Conservation (phyloP, 768 basidiomycete species). For the Psilocybe cubensis region DNA sequence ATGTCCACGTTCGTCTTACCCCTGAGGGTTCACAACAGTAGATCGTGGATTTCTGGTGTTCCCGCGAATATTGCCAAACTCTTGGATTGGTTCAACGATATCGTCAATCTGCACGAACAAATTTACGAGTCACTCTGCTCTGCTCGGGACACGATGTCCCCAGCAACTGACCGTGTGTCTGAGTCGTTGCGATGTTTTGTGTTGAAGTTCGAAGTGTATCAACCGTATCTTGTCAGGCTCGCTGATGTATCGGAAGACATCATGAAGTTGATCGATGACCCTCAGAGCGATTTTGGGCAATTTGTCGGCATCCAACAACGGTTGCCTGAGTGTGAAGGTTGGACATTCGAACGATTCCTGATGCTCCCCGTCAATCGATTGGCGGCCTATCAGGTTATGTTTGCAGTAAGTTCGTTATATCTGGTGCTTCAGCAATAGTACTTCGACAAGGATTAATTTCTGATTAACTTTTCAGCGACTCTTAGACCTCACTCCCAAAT, state of each 20-base stretch:
- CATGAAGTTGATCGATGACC: conserved; percentile 49
- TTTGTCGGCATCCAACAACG: conserved; percentile 75
- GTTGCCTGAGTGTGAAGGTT: conserved; percentile 55
- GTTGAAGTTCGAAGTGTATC: conserved; percentile 76
- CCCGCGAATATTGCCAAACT: conserved; percentile 70
- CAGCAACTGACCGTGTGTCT: conserved; percentile 50
- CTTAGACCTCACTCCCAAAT: conserved; percentile 66
- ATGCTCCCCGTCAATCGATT: conserved; percentile 78
- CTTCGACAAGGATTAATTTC: neutral
- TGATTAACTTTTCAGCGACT: conserved; percentile 56
- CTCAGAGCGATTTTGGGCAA: conserved; percentile 79
- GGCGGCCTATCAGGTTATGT: conserved; percentile 69
- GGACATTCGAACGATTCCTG: conserved; percentile 70
- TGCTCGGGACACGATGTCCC: conserved; percentile 27
- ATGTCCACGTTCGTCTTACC: conserved; percentile 78
- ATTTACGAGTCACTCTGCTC: conserved; percentile 52
- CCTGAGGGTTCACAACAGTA: conserved; percentile 70
- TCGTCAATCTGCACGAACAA: conserved; percentile 74
- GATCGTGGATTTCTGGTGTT: conserved; percentile 81
- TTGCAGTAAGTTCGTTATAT: conserved; percentile 65
- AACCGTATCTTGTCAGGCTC: conserved; percentile 81
- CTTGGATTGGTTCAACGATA: conserved; percentile 90
- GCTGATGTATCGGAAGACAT: conserved; percentile 61
- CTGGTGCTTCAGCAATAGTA: neutral
- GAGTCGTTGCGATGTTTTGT: conserved; percentile 64